Evolutionary conservation across 1,139 yeast genomes (phyloP).

Genomic region (Scheffersomyces lignicola): DNA sequence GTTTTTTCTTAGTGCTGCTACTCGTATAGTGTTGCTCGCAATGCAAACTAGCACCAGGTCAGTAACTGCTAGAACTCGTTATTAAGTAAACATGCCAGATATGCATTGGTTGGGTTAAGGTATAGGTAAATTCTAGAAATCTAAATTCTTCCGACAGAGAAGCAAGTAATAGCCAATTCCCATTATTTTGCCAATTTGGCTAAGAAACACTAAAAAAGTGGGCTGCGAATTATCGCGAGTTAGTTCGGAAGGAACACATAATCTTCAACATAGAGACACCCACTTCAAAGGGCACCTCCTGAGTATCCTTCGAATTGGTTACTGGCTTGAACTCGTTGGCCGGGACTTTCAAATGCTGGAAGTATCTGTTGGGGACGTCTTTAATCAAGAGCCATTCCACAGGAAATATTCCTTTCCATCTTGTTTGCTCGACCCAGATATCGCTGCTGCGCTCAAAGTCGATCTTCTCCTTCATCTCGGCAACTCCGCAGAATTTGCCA

Average conservation of each 20-base stretch:
- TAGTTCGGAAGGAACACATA: slow-evolving; percentile 30
- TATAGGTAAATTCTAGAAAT: too few species aligned
- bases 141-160: too few species aligned
- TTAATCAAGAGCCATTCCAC: slow-evolving; percentile 54
- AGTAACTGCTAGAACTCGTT: too few species aligned
- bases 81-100: too few species aligned
- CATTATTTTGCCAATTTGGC: too few species aligned
- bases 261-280: slow-evolving; percentile 52
- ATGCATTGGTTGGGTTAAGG: too few species aligned
- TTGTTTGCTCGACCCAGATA: slow-evolving; percentile 49
- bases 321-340: slow-evolving; percentile 53
- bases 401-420: slow-evolving; percentile 54
- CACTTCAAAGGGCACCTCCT: slow-evolving; percentile 45
- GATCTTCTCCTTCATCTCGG: slow-evolving; percentile 49
- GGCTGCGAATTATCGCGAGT: slow-evolving; percentile 2
- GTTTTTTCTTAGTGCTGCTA: too few species aligned
- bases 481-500: slow-evolving; percentile 64
- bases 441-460: slow-evolving; percentile 36
- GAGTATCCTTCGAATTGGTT: slow-evolving; percentile 62
- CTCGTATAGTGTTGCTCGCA: too few species aligned
- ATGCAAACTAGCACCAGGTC: too few species aligned
- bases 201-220: too few species aligned
- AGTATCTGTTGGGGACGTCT: slow-evolving; percentile 49
- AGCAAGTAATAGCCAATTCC: too few species aligned
- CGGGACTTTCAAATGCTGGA: slow-evolving; percentile 45